phyloP scores from a whole-genome alignment of 2,329 filamentous ascomycete species.

The Lecanicillium sp. region DNA sequence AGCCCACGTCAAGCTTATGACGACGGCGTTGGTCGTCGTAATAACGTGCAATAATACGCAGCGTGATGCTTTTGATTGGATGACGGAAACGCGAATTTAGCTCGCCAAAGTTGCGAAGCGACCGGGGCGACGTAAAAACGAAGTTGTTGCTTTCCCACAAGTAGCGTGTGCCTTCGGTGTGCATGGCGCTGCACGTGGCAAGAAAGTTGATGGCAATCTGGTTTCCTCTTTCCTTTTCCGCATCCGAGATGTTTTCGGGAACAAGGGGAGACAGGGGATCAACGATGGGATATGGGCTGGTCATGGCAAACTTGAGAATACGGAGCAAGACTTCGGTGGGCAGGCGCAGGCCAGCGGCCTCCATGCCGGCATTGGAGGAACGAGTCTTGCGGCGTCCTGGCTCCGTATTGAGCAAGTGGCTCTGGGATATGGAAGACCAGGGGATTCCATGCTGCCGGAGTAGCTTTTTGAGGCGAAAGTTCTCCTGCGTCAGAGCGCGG shows the following conservation, averaged over 20 bases:
- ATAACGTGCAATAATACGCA: slow-evolving; percentile 50
- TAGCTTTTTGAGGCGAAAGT: slow-evolving; percentile 43
- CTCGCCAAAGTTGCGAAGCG: slow-evolving; percentile 44
- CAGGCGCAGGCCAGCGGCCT: slow-evolving; percentile 35
- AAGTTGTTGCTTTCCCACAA: slow-evolving; percentile 50
- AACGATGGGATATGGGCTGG: slow-evolving; percentile 43
- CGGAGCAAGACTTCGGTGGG: slow-evolving; percentile 48
- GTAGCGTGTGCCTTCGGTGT: slow-evolving; percentile 42
- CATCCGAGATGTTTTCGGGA: slow-evolving; percentile 36
- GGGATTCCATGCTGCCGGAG: slow-evolving; percentile 47
- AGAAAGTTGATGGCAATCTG: slow-evolving; percentile 50
- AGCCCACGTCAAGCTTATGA: slow-evolving; percentile 35
- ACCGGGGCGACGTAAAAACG: slow-evolving; percentile 46
- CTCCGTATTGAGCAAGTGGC: slow-evolving; percentile 27
- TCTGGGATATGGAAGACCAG: slow-evolving; percentile 38
- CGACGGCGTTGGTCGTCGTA: slow-evolving; percentile 45
- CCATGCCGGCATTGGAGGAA: slow-evolving; percentile 24
- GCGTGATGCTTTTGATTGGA: slow-evolving; percentile 39
- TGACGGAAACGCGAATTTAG: slow-evolving; percentile 37
- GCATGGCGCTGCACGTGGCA: slow-evolving; percentile 43
- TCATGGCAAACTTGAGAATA: slow-evolving; percentile 47
- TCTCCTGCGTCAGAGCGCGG: slow-evolving; percentile 41
- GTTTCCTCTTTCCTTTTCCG: slow-evolving; percentile 38
- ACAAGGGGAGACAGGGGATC: slow-evolving; percentile 45
- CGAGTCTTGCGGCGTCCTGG: slow-evolving; percentile 29